Percentiles rank a stretch among this genome's conserved stretches.
Conservation (phyloP, 2,329 filamentous ascomycete genomes). For the Diaporthe citrichinensis region DNA sequence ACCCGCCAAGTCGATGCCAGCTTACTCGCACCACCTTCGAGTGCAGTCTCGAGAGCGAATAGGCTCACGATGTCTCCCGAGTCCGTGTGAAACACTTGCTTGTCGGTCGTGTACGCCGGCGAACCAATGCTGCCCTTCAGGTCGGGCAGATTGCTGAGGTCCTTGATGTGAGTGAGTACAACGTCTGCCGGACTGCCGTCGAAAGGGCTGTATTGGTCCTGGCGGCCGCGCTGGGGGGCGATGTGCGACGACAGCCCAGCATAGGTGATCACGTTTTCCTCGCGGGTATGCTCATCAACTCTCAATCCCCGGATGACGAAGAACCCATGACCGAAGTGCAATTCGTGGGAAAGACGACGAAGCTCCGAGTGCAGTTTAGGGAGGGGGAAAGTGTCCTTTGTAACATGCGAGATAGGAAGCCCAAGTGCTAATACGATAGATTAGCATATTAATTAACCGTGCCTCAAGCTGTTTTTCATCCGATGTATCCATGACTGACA, state of each 20-base stretch:
- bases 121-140: slow-evolving; percentile 63
- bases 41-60: slow-evolving; percentile 66
- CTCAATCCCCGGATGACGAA: slow-evolving; percentile 72
- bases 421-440: slow-evolving; percentile 49
- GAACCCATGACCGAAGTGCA: slow-evolving; percentile 73
- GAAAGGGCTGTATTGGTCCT: slow-evolving; percentile 59
- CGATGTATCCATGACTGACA: slow-evolving; percentile 46
- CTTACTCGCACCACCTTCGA: slow-evolving; percentile 69
- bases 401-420: slow-evolving; percentile 58
- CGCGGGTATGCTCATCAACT: slow-evolving; percentile 64
- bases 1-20: slow-evolving; percentile 71
- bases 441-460: background rate
- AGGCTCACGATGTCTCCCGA: slow-evolving; percentile 71
- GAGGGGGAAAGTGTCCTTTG: slow-evolving; percentile 67
- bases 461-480: background rate
- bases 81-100: slow-evolving; percentile 75
- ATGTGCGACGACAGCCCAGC: slow-evolving; percentile 72
- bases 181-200: slow-evolving; percentile 64
- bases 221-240: slow-evolving; percentile 65
- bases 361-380: slow-evolving; percentile 64
- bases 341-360: slow-evolving; percentile 64
- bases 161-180: slow-evolving; percentile 73
- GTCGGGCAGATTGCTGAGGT: slow-evolving; percentile 60
- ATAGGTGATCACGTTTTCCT: slow-evolving; percentile 73
- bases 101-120: slow-evolving; percentile 72